phyloP scores from a whole-genome alignment of 2,329 filamentous ascomycete genomes.

The Tympanopsis confertula region DNA sequence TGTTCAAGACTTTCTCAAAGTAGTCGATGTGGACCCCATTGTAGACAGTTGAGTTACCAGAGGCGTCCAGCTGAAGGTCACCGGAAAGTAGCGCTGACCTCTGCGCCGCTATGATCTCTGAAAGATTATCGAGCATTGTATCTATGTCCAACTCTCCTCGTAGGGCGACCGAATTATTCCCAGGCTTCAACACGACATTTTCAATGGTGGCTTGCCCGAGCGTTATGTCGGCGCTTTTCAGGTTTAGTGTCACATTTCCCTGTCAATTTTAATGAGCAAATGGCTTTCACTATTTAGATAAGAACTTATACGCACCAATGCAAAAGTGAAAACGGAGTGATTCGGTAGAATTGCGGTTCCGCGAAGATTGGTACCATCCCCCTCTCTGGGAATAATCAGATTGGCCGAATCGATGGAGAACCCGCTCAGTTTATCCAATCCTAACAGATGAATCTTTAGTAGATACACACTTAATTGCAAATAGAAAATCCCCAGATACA shows the following conservation, averaged over 20 bases:
- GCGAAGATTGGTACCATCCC: no score
- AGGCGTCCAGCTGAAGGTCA: constrained; percentile 25
- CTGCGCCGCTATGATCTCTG: constrained; percentile 23
- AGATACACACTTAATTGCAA: no score
- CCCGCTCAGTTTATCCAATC: no score
- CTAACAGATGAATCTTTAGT: no score
- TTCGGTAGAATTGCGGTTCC: no score
- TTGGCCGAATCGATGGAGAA: no score
- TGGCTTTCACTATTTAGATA: neutral
- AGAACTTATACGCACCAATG: no score
- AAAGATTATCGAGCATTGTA: constrained; percentile 26
- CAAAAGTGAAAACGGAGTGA: no score
- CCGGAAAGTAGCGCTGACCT: constrained; percentile 21
- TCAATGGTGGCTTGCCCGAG: constrained; percentile 25
- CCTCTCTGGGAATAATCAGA: no score
- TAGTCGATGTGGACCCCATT: constrained; percentile 29
- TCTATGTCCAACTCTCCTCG: constrained; percentile 27
- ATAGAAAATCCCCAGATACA: no score
- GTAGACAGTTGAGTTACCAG: constrained; percentile 26
- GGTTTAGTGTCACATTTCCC: constrained; percentile 33
- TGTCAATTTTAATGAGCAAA: constrained; percentile 3
- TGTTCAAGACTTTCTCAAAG: constrained; percentile 28
- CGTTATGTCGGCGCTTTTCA: constrained; percentile 24
- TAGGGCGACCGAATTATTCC: constrained; percentile 28
- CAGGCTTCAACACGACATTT: constrained; percentile 25